Percentiles rank a stretch among this genome's conserved stretches.
Evolutionary conservation across 179 eudicot species (phyloP).

Genomic region (Pouteria campechiana): DNA sequence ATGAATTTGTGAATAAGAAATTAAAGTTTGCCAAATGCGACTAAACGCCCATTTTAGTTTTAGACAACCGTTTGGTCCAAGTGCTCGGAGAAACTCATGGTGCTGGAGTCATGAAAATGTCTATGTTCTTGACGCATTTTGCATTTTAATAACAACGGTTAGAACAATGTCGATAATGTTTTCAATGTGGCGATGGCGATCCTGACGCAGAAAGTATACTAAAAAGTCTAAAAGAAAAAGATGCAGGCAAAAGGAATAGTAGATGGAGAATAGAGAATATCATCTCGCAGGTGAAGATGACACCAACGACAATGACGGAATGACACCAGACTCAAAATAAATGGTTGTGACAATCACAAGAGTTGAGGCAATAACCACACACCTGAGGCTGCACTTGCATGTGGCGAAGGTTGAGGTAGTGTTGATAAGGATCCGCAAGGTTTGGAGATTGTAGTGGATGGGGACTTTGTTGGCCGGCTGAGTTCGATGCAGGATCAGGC

Average conservation of each 20-base stretch:
- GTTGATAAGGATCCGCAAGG: constrained; percentile 57
- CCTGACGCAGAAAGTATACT: no score
- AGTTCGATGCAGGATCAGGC: constrained; percentile 11
- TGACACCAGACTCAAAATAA: not conserved
- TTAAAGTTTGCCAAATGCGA: not conserved
- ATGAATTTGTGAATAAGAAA: not conserved
- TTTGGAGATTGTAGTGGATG: constrained; percentile 25
- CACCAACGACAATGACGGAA: not conserved
- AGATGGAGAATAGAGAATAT: not conserved
- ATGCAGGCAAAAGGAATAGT: not conserved
- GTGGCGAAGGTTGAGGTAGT: constrained; percentile 46
- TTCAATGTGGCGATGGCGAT: no score
- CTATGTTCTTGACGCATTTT: no score
- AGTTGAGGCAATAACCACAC: constrained; percentile 1
- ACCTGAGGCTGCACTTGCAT: constrained; percentile 39
- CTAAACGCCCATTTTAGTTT: not conserved
- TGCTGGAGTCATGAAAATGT: no score
- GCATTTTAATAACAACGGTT: no score
- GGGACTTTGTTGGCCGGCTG: constrained; percentile 13
- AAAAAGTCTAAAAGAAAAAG: not conserved
- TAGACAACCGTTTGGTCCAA: not conserved
- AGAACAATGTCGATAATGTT: no score
- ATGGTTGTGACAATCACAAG: not conserved
- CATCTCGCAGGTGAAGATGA: not conserved
- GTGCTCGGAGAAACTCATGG: not conserved